Base-by-base conservation (phyloP, 2,329 filamentous ascomycete species). In the Arachnopeziza araneosa region DNA sequence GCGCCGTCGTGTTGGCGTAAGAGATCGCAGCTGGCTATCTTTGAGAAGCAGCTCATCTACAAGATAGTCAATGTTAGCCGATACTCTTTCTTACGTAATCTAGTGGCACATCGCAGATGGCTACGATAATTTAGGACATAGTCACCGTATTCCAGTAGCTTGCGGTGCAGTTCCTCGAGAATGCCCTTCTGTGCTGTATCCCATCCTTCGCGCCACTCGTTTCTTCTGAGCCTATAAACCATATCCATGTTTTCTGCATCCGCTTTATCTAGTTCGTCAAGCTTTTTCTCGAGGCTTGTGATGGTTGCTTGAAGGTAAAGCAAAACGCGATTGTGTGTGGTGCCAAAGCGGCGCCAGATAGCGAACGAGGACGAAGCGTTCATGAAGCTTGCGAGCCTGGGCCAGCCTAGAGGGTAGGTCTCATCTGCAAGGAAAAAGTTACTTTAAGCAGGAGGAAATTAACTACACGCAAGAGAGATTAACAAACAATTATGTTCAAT, bases 11-110 rank as follows among this genome's bases (percentile, higher is more conserved):
- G 61, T 48, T 10, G 55, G 22, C 2, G 54, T 22, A 19, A 62
- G 54, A 24, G 23, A n/a, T 10, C 59, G 57, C 17, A 63, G 21
- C n/a, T 49, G 19, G 24, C 30, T 55, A 30, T 62, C 61, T 55
- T 62, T 62, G 21, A 63, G 63, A 14, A 60, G 36, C 50, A 64
- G 22, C 1, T 59, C 58, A 24, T 60, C 63, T 64, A 44, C 36
- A 44, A 3, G 4, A 12, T 17, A 44, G 4, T 14, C 36, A 14
- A 8, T 44, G 36, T 44, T 14, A 44, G 36, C 17, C 17, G 36
- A 30, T 30, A 30, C 36, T 44, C 12, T 9, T 9, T 30, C 26
- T 30, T 9, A 30, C 26, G 9, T 30, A 30, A 30, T 30, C 26
- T 30, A 30, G 9, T 4, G 26, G 9, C 26, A 30, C 12, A 44